A percentile compares a stretch with the other conserved stretches of the same genome.
Conservation (phyloP, 495 filamentous ascomycete genomes). For the Staphylotrichum tortipilum region DNA sequence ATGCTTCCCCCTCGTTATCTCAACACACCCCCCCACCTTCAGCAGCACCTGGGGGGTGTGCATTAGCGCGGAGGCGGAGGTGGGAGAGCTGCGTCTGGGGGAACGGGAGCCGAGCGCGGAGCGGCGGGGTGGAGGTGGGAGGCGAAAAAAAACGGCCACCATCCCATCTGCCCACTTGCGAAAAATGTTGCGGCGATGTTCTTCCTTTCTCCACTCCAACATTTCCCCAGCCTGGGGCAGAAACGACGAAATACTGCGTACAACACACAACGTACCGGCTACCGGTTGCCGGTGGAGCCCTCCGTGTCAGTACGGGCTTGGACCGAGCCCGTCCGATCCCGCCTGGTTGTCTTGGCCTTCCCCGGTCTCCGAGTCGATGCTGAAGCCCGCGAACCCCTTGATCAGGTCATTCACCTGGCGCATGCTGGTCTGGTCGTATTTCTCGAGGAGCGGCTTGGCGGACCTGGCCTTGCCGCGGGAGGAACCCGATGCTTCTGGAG, state of each 20-base stretch:
- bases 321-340: not conserved
- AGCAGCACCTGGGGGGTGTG: not conserved
- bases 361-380: slow-evolving; percentile 3
- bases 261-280: too few relatives aligned
- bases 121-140: slow-evolving; percentile 14
- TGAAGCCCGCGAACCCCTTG: slow-evolving; percentile 19
- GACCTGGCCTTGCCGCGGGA: slow-evolving; percentile 7
- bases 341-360: too few relatives aligned
- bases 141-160: too few relatives aligned
- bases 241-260: too few relatives aligned
- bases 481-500: not conserved
- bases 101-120: slow-evolving; percentile 6
- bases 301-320: too few relatives aligned
- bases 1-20: too few relatives aligned
- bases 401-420: slow-evolving; percentile 28
- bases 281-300: not conserved
- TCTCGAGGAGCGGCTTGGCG: slow-evolving; percentile 20
- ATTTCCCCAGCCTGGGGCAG: not conserved
- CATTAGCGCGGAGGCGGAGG: slow-evolving; percentile 19
- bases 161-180: too few relatives aligned
- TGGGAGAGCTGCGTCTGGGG: slow-evolving; percentile 14
- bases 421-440: slow-evolving; percentile 30
- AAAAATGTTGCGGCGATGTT: too few relatives aligned
- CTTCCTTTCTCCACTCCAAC: not conserved
- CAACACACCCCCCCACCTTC: too few relatives aligned